Evolutionary conservation across 129 eudicot species (phyloP).

Genomic region (Chrysanthemum seticuspe): DNA sequence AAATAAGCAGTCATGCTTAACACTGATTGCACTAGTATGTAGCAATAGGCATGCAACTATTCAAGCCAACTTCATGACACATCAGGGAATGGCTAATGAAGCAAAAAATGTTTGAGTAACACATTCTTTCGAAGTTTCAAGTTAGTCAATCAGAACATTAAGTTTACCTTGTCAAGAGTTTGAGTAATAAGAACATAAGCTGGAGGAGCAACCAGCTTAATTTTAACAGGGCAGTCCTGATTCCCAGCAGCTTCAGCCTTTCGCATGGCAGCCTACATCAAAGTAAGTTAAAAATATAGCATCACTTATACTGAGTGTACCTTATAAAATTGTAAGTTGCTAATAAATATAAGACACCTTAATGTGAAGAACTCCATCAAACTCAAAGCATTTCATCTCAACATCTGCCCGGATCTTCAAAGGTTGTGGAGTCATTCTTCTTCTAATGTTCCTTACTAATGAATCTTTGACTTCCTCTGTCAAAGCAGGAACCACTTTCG

Average conservation of each 20-base stretch:
- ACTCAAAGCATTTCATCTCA: slow-evolving; percentile 92
- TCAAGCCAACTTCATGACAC: no score
- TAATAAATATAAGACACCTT: slow-evolving; percentile 49
- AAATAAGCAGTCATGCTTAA: neutral
- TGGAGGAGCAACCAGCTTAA: slow-evolving; percentile 91
- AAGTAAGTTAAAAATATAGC: neutral
- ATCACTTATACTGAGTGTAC: slow-evolving; percentile 18
- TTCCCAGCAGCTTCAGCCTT: slow-evolving; percentile 98
- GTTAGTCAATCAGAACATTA: slow-evolving; percentile 6
- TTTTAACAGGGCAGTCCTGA: slow-evolving; percentile 90
- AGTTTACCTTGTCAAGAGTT: slow-evolving; percentile 92
- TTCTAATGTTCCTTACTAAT: slow-evolving; percentile 74
- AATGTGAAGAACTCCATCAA: slow-evolving; percentile 96
- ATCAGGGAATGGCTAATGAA: no score
- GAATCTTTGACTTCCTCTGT: slow-evolving; percentile 85
- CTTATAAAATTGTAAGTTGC: slow-evolving; percentile 11
- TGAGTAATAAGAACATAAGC: slow-evolving; percentile 91
- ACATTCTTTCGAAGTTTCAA: no score
- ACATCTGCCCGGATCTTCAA: slow-evolving; percentile 91
- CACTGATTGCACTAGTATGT: neutral
- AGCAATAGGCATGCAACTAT: no score
- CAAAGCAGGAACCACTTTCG: slow-evolving; percentile 81
- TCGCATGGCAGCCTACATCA: slow-evolving; percentile 86
- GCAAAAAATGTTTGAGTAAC: no score
- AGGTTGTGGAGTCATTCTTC: slow-evolving; percentile 98